Percentiles rank a stretch among this genome's conserved stretches.
Evolutionary conservation across 768 basidiomycete species (phyloP).

Genomic region (Lyophyllum shimeji): DNA sequence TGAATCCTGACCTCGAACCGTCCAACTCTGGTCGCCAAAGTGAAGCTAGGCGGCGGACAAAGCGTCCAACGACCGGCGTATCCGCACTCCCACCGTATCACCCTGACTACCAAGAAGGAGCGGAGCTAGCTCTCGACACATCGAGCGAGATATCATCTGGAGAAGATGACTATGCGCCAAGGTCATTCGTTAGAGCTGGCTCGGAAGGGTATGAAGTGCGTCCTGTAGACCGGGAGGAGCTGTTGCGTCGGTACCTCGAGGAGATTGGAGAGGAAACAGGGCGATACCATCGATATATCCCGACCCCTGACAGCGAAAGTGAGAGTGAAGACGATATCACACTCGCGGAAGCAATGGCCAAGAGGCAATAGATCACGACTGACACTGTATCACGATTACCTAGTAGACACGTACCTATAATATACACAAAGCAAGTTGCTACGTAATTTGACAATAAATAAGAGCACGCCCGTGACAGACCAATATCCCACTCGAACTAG

Average conservation of each 20-base stretch:
- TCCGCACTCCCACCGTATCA: conserved; percentile 74
- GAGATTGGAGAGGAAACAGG: conserved; percentile 54
- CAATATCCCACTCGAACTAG: background rate
- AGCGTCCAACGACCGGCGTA: conserved; percentile 29
- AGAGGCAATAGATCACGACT: background rate
- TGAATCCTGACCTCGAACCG: conserved; percentile 77
- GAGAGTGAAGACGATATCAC: conserved; percentile 37
- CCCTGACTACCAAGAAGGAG: conserved; percentile 57
- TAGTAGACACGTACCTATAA: background rate
- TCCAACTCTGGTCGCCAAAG: conserved; percentile 42
- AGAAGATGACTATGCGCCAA: conserved; percentile 25
- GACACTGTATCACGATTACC: background rate
- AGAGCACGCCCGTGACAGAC: background rate
- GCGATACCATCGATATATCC: conserved; percentile 69
- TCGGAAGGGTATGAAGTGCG: conserved; percentile 84
- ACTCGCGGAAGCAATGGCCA: conserved; percentile 7
- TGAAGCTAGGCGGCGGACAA: conserved; percentile 20
- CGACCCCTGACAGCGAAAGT: conserved; percentile 48
- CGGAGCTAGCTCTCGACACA: conserved; percentile 16
- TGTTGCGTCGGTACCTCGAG: conserved; percentile 58
- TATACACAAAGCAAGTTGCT: background rate
- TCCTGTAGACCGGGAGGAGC: conserved; percentile 58
- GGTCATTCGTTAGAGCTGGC: conserved; percentile 54
- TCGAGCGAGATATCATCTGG: conserved; percentile 22
- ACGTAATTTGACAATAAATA: background rate